Evolutionary conservation across 2,329 filamentous ascomycete species (phyloP), one percentile per base, ranked within the genome.

Genomic region (Aspergillus sp.): DNA sequence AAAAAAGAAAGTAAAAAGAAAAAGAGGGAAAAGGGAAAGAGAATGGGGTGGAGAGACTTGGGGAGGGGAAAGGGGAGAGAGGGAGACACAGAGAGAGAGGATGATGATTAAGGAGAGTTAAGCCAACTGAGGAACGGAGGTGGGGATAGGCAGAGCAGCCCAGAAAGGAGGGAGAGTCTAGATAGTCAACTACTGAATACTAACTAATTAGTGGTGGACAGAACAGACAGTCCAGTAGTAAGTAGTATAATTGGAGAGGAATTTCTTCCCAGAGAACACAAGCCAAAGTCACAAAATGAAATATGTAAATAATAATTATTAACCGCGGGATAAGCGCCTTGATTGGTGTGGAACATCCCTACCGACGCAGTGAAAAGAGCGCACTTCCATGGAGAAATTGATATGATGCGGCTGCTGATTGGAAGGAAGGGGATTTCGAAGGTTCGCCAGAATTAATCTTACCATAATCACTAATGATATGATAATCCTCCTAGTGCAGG

Each of bases 61-160:
- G 30, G 30, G 30, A 36, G 30, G 30, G 30, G 30, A 36, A 36
- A 36, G 30, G 61, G 50, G 53, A 60, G 62, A 53, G 63, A 59
- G 63, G 25, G 23, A 25, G 23, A 25, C 23, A 25, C 23, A 64
- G 65, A 59, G 61, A 64, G 56, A 36, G 49, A 36, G 30, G 30
- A 54, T 56, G 60, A 60, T 64, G 62, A 64, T 60, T 64, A 60
- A 62, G 62, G 60, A 62, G 59, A 57, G 25, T 49, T 41, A 53
- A 30, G 15, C 53, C 32, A 54, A 47, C 39, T 53, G 48, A 62
- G 53, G 25, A 54, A 56, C 48, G 51, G 52, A 58, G 59, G 59
- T 61, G 59, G 59, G 55, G 59, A 61, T 55, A 52, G 32, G 44
- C 44, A 61, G 54, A 25, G 49, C 51, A 53, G 50, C 59, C 57